Evolutionary conservation across 2,329 filamentous ascomycete species (phyloP).

Genomic region (Colletotrichum destructivum): DNA sequence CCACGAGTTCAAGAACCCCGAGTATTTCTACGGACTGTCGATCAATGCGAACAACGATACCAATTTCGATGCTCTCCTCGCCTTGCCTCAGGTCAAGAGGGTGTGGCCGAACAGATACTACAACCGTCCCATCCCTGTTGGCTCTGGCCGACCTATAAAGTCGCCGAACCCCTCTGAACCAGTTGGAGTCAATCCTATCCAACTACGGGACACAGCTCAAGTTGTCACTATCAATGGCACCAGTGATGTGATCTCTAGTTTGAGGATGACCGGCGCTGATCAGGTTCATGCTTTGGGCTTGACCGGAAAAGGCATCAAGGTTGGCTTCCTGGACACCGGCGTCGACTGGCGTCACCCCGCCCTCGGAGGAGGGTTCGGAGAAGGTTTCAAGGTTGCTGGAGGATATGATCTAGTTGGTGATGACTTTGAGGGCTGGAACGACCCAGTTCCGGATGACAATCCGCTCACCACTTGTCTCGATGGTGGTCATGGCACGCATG

Average conservation of each 20-base stretch:
- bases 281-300: constrained; percentile 55
- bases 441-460: constrained; percentile 30
- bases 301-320: constrained; percentile 54
- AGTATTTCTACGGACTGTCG: constrained; percentile 42
- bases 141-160: constrained; percentile 16
- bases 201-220: constrained; percentile 10
- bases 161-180: constrained; percentile 2
- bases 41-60: constrained; percentile 36
- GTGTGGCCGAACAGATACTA: constrained; percentile 42
- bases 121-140: constrained; percentile 34
- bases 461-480: constrained; percentile 32
- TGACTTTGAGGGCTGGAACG: constrained; percentile 49
- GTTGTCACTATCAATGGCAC: constrained; percentile 32
- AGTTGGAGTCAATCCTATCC: constrained; percentile 12
- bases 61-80: constrained; percentile 25
- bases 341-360: constrained; percentile 55
- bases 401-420: constrained; percentile 49
- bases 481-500: constrained; percentile 61
- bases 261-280: constrained; percentile 53
- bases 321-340: constrained; percentile 59
- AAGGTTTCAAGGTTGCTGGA: constrained; percentile 43
- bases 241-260: constrained; percentile 29
- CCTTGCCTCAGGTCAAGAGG: constrained; percentile 41
- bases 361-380: constrained; percentile 36
- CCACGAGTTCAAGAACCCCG: constrained; percentile 41